phyloP scores from a whole-genome alignment of 1,284 basidiomycete genomes.

The Bjerkandera adusta region DNA sequence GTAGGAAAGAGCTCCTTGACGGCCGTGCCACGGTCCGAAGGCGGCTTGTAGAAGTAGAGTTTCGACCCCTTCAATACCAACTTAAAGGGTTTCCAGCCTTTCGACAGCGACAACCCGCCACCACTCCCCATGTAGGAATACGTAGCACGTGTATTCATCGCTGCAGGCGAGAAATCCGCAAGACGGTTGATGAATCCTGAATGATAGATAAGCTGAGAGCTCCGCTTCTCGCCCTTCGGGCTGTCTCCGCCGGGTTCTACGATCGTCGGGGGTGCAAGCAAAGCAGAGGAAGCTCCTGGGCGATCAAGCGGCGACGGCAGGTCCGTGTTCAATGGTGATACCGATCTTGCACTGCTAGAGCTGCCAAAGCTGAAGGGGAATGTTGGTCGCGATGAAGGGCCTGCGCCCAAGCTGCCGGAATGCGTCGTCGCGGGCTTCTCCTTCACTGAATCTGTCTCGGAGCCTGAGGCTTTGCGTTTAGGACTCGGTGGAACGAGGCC shows the following conservation, averaged over 20 bases:
- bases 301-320: slow-evolving; percentile 19
- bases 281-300: slow-evolving; percentile 28
- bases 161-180: slow-evolving; percentile 42
- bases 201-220: slow-evolving; percentile 75
- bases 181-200: slow-evolving; percentile 75
- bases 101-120: slow-evolving; percentile 38
- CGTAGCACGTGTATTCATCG: slow-evolving; percentile 31
- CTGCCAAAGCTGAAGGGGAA: slow-evolving; percentile 34
- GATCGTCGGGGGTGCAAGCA: slow-evolving; percentile 52
- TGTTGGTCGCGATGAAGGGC: slow-evolving; percentile 25
- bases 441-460: slow-evolving; percentile 32
- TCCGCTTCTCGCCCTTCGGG: slow-evolving; percentile 40
- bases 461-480: slow-evolving; percentile 50
- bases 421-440: slow-evolving; percentile 1
- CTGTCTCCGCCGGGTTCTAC: slow-evolving; percentile 37
- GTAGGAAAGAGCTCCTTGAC: slow-evolving; percentile 74
- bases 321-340: slow-evolving; percentile 16
- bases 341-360: slow-evolving; percentile 16
- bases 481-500: slow-evolving; percentile 42
- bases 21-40: slow-evolving; percentile 58
- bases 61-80: slow-evolving; percentile 78
- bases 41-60: slow-evolving; percentile 79
- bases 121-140: slow-evolving; percentile 28
- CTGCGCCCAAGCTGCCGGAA: slow-evolving; percentile 18
- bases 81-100: slow-evolving; percentile 83